Evolutionary conservation across 1,284 basidiomycete species (phyloP).

Genomic region (Rhodotorula sp.): DNA sequence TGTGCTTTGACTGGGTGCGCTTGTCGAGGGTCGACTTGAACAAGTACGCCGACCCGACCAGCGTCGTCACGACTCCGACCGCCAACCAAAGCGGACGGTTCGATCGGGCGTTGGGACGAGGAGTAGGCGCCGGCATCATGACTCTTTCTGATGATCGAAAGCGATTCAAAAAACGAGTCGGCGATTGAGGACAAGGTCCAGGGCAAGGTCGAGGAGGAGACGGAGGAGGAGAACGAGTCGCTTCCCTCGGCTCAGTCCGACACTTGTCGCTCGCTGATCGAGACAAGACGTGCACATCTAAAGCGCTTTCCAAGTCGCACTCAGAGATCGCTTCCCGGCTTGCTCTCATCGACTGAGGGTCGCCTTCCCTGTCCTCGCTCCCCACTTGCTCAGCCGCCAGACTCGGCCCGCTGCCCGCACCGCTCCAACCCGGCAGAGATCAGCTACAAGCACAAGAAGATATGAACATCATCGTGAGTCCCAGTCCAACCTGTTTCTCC

Average conservation of each 20-base stretch:
- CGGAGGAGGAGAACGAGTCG: too few relatives aligned
- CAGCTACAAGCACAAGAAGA: not conserved
- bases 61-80: slow-evolving; percentile 27
- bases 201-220: too few relatives aligned
- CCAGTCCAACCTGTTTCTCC: not conserved
- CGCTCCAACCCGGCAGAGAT: not conserved
- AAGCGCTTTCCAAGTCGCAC: not conserved
- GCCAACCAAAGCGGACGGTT: slow-evolving; percentile 14
- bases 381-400: not conserved
- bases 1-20: slow-evolving; percentile 13
- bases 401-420: not conserved
- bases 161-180: too few relatives aligned
- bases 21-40: slow-evolving; percentile 22
- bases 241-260: too few relatives aligned
- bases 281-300: too few relatives aligned
- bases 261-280: too few relatives aligned
- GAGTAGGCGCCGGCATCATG: not conserved
- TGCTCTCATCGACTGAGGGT: not conserved
- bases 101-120: slow-evolving; percentile 1
- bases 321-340: not conserved
- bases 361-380: not conserved
- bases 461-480: slow-evolving; percentile 46
- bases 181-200: too few relatives aligned
- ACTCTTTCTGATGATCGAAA: not conserved
- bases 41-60: slow-evolving; percentile 11